phyloP scores from a whole-genome alignment of 192 early-diverging fungal species.

The Coemansia sp. region DNA sequence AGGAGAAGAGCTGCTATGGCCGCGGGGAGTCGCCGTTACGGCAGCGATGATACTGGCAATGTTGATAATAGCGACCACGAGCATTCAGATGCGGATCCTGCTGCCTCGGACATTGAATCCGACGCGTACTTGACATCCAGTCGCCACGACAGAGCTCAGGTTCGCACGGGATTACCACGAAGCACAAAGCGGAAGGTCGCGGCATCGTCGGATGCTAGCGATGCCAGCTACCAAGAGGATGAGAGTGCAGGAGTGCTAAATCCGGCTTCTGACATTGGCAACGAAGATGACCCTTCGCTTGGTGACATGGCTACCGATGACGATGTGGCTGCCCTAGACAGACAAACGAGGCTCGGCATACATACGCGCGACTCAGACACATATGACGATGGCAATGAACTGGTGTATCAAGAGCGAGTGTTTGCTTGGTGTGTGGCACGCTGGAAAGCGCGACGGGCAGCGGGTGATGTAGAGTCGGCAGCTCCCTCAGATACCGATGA shows the following conservation, averaged over 20 bases:
- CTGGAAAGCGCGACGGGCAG: slow-evolving; percentile 32
- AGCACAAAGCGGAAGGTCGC: slow-evolving; percentile 36
- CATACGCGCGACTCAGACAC: slow-evolving; percentile 11
- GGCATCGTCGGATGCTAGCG: slow-evolving; percentile 68
- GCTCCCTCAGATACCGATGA: background rate
- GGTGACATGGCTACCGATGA: background rate
- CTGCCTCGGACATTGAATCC: slow-evolving; percentile 3
- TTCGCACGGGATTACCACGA: background rate
- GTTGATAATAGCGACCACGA: background rate
- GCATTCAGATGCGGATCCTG: background rate
- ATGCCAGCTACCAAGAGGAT: slow-evolving; percentile 59
- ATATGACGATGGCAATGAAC: slow-evolving; percentile 63
- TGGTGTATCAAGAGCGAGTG: slow-evolving; percentile 54
- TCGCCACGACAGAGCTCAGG: background rate
- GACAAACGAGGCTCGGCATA: slow-evolving; percentile 11
- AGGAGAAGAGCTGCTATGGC: slow-evolving; percentile 13
- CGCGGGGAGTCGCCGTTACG: slow-evolving; percentile 9
- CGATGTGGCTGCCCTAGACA: slow-evolving; percentile 1
- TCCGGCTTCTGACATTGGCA: slow-evolving; percentile 16
- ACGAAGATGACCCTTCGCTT: background rate
- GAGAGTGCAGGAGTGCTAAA: slow-evolving; percentile 4
- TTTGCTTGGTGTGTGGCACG: slow-evolving; percentile 52
- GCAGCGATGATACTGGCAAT: background rate
- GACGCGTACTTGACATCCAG: background rate
- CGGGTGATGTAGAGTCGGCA: background rate